Conservation (phyloP, 2,329 filamentous ascomycete genomes). For the Stemphylium beticola region DNA sequence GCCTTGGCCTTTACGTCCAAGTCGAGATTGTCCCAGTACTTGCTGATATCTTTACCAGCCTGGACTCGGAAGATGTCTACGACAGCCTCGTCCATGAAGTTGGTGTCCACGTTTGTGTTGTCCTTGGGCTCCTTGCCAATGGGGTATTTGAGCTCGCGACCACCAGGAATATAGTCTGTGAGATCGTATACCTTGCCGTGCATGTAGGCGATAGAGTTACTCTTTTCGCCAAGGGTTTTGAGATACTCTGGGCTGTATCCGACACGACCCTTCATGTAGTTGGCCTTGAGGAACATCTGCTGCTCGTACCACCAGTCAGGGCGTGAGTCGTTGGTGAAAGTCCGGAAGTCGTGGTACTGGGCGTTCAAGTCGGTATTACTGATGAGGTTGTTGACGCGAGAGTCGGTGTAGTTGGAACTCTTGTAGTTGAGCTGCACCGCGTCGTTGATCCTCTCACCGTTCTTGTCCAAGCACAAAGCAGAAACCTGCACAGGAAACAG, state of each 20-base stretch:
- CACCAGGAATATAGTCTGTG: constrained; percentile 80
- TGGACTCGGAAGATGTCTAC: constrained; percentile 77
- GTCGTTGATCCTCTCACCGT: constrained; percentile 66
- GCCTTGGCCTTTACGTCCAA: constrained; percentile 63
- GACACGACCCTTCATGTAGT: constrained; percentile 85
- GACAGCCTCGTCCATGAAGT: constrained; percentile 83
- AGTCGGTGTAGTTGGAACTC: constrained; percentile 73
- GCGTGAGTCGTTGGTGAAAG: constrained; percentile 78
- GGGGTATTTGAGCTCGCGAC: constrained; percentile 67
- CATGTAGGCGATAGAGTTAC: constrained; percentile 77
- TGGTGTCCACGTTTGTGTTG: constrained; percentile 54
- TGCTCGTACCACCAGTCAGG: constrained; percentile 93
- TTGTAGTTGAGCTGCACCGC: constrained; percentile 86
- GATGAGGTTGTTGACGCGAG: constrained; percentile 64
- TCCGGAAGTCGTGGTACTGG: constrained; percentile 91
- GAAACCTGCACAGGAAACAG: constrained; percentile 95
- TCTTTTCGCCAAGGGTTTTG: constrained; percentile 69
- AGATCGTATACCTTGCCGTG: constrained; percentile 85
- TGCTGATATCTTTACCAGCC: constrained; percentile 79
- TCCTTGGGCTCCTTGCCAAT: constrained; percentile 54
- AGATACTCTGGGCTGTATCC: constrained; percentile 84
- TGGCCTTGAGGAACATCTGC: constrained; percentile 76
- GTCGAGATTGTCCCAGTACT: constrained; percentile 77
- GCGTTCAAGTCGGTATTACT: constrained; percentile 73
- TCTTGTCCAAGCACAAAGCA: constrained; percentile 81